A percentile compares a stretch with the other conserved stretches of the same genome.
phyloP scores from a whole-genome alignment of 1,284 basidiomycete species.

The Rugosomyces carneus region DNA sequence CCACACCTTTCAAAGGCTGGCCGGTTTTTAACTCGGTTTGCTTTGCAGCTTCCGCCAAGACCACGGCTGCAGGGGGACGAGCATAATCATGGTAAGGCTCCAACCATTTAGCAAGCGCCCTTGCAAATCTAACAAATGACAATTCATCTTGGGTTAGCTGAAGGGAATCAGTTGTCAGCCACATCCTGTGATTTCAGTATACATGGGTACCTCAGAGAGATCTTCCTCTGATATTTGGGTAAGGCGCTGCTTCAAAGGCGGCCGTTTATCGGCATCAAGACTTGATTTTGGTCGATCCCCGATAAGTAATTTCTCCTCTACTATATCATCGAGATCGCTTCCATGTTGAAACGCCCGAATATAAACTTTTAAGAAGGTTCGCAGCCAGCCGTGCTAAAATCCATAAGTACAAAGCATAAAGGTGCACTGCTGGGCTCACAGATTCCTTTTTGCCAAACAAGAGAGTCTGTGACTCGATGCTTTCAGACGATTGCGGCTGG shows the following conservation, averaged over 20 bases:
- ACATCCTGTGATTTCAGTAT: background rate
- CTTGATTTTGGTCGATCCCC: slow-evolving; percentile 71
- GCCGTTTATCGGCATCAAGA: slow-evolving; percentile 40
- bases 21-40: slow-evolving; percentile 65
- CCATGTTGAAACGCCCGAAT: slow-evolving; percentile 69
- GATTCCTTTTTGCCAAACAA: slow-evolving; percentile 58
- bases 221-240: slow-evolving; percentile 44
- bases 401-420: background rate
- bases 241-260: slow-evolving; percentile 54
- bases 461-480: slow-evolving; percentile 60
- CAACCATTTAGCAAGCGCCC: slow-evolving; percentile 63
- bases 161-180: background rate
- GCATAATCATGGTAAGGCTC: slow-evolving; percentile 66
- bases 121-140: slow-evolving; percentile 50
- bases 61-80: slow-evolving; percentile 60
- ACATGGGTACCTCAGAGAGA: slow-evolving; percentile 41
- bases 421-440: slow-evolving; percentile 32
- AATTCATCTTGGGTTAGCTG: slow-evolving; percentile 63
- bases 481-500: slow-evolving; percentile 49
- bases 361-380: slow-evolving; percentile 66
- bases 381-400: slow-evolving; percentile 60
- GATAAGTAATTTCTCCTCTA: slow-evolving; percentile 72
- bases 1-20: slow-evolving; percentile 56
- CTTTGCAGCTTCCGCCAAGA: slow-evolving; percentile 67
- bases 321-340: slow-evolving; percentile 68